A percentile compares a stretch with the other conserved stretches of the same genome.
Conservation (phyloP, 225 moss, liverwort and hornwort species). For the Pleurozium schreberi region DNA sequence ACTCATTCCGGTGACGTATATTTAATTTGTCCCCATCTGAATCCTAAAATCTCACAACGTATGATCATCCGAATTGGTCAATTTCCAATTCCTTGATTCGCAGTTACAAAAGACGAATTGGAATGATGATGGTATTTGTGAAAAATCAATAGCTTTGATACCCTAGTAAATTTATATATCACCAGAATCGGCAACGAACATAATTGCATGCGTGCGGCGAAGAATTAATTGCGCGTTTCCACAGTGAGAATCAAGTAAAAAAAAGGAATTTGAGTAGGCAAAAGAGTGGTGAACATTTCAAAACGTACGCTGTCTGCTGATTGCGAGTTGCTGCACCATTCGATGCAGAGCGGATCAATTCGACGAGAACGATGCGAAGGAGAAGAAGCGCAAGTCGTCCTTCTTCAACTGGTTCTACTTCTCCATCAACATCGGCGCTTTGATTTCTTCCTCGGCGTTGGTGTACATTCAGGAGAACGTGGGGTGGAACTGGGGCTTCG, state of each 20-base stretch:
- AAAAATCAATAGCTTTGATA: no score
- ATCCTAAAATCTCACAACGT: not conserved
- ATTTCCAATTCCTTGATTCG: not conserved
- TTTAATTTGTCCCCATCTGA: not conserved
- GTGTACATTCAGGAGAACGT: conserved; percentile 73
- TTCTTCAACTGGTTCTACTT: conserved; percentile 99
- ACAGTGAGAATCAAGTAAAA: no score
- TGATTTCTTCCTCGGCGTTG: conserved; percentile 56
- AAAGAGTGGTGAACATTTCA: not conserved
- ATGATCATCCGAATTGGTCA: not conserved
- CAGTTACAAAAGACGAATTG: not conserved
- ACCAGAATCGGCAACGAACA: not conserved
- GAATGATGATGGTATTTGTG: not conserved
- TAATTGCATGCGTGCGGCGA: not conserved
- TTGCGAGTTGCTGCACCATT: not conserved
- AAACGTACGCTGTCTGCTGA: not conserved
- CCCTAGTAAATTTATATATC: not conserved
- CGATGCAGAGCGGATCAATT: conserved; percentile 70
- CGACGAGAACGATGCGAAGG: conserved; percentile 50
- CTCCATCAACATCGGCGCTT: conserved; percentile 74
- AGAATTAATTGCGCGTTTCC: not conserved
- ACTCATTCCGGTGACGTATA: not conserved
- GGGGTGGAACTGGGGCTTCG: conserved; percentile 88
- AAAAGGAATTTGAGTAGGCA: not conserved
- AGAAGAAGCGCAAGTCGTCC: conserved; percentile 55